phyloP scores from a whole-genome alignment of 140 eudicot genomes.

The Oenanthe javanica region DNA sequence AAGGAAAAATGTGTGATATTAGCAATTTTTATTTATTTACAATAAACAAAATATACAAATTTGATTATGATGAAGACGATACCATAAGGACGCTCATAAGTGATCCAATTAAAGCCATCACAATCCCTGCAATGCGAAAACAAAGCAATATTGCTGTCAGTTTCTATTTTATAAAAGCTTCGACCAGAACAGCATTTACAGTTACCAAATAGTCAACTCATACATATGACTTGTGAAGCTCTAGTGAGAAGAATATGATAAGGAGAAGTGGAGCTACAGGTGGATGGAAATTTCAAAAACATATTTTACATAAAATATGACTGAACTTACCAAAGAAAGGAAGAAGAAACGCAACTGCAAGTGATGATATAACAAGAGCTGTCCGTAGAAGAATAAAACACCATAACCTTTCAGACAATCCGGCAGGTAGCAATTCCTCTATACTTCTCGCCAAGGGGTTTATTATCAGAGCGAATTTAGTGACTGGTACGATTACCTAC shows the following conservation, averaged over 20 bases:
- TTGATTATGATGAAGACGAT: constrained; percentile 14
- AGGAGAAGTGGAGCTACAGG: neutral
- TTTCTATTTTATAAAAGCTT: neutral
- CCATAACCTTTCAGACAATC: constrained; percentile 1
- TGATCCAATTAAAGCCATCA: constrained; percentile 87
- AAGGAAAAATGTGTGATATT: neutral
- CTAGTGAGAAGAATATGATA: neutral
- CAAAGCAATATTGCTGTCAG: neutral
- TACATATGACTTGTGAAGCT: neutral
- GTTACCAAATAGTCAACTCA: neutral
- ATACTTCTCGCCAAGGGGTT: constrained; percentile 71
- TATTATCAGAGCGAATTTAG: constrained; percentile 50
- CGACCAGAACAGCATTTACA: neutral
- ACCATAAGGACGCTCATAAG: constrained; percentile 81
- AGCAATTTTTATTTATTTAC: neutral
- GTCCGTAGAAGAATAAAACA: constrained; percentile 33
- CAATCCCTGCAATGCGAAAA: constrained; percentile 51
- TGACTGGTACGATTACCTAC: constrained; percentile 5
- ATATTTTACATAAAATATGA: neutral
- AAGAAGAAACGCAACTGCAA: constrained; percentile 57
- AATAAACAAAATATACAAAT: neutral
- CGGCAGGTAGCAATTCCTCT: constrained; percentile 7
- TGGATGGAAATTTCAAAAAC: neutral
- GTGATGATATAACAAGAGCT: constrained; percentile 52
- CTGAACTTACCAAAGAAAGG: constrained; percentile 74